Evolutionary conservation across 495 filamentous ascomycete species (phyloP).

Genomic region (Cryomyces minteri): DNA sequence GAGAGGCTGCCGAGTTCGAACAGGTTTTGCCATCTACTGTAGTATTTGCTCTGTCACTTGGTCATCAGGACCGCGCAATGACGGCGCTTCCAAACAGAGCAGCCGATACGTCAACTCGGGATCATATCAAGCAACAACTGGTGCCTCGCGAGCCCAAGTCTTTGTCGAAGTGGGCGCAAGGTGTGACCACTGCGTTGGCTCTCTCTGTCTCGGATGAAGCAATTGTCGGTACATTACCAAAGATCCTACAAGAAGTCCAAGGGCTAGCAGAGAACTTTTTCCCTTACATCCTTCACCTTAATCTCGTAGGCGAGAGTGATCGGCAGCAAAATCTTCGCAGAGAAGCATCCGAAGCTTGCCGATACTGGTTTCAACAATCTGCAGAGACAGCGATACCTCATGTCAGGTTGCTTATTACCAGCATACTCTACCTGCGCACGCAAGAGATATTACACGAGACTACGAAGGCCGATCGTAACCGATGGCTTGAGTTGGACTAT

Average conservation of each 20-base stretch:
- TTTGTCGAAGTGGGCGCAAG: background rate
- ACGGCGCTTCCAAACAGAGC: no score
- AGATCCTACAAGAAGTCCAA: slow-evolving; percentile 6
- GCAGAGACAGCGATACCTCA: slow-evolving; percentile 25
- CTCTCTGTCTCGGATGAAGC: slow-evolving; percentile 25
- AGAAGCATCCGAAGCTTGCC: slow-evolving; percentile 28
- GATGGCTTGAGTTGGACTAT: slow-evolving; percentile 77
- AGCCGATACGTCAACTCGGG: no score
- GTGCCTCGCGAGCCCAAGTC: background rate
- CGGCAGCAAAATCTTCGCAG: slow-evolving; percentile 28
- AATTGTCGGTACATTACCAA: slow-evolving; percentile 6
- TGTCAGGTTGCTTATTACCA: slow-evolving; percentile 48
- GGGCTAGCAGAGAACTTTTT: slow-evolving; percentile 14
- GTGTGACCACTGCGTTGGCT: background rate
- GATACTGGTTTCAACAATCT: slow-evolving; percentile 28
- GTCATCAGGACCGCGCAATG: background rate
- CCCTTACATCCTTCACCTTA: slow-evolving; percentile 42
- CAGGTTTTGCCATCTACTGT: slow-evolving; percentile 6
- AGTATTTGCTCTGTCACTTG: background rate
- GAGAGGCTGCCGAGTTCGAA: slow-evolving; percentile 8
- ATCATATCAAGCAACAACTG: background rate
- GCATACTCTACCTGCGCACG: slow-evolving; percentile 73
- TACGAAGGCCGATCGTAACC: slow-evolving; percentile 57
- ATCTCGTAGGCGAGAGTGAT: slow-evolving; percentile 40
- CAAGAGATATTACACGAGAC: slow-evolving; percentile 56